Evolutionary conservation across 2,329 filamentous ascomycete species (phyloP).

Genomic region (Stachybotrys echinatus): DNA sequence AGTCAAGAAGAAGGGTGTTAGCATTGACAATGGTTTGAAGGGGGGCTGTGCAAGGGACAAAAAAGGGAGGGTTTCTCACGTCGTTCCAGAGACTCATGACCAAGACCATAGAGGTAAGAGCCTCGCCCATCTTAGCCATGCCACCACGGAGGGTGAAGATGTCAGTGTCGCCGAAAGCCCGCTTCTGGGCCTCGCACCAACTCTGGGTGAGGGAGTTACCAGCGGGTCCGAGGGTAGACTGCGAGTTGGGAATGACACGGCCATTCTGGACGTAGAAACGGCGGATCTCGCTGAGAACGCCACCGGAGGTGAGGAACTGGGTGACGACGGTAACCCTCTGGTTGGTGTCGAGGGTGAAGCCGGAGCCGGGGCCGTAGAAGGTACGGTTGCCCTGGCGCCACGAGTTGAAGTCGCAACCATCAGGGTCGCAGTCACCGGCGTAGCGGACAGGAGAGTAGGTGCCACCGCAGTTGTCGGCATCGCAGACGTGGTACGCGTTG

Average conservation of each 20-base stretch:
- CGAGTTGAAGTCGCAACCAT: constrained; percentile 63
- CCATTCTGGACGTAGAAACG: constrained; percentile 60
- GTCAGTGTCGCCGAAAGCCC: constrained; percentile 44
- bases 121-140: constrained; percentile 44
- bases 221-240: constrained; percentile 27
- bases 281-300: constrained; percentile 51
- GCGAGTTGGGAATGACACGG: constrained; percentile 46
- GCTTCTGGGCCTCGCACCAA: constrained; percentile 54
- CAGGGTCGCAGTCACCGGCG: constrained; percentile 55
- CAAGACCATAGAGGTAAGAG: constrained; percentile 32
- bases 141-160: constrained; percentile 51
- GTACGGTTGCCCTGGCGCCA: constrained; percentile 56
- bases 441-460: constrained; percentile 47
- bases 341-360: constrained; percentile 50
- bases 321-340: constrained; percentile 58
- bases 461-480: constrained; percentile 42
- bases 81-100: constrained; percentile 53
- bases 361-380: constrained; percentile 51
- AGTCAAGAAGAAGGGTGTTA: not conserved
- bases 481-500: constrained; percentile 43
- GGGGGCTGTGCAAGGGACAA: not conserved
- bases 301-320: constrained; percentile 48
- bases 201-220: constrained; percentile 44
- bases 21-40: not conserved
- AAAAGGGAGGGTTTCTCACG: constrained; percentile 11